Conservation (phyloP, 192 early-diverging fungal genomes). For the Martensiomyces pterosporus region DNA sequence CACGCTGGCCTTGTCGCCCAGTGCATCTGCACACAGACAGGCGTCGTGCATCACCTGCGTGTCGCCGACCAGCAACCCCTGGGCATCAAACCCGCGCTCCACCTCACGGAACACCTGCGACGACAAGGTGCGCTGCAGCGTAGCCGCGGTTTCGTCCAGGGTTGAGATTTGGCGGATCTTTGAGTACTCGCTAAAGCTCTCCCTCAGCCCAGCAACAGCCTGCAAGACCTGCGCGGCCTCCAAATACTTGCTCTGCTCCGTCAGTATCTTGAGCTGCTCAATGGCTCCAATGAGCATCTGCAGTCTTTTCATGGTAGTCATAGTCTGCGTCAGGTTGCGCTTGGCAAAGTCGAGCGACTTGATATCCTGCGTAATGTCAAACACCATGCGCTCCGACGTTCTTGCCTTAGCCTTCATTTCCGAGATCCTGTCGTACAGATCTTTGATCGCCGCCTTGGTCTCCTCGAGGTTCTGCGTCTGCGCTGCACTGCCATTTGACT, state of each 20-base stretch:
- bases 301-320: slow-evolving; percentile 75
- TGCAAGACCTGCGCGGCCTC: slow-evolving; percentile 77
- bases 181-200: slow-evolving; percentile 70
- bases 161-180: slow-evolving; percentile 72
- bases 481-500: slow-evolving; percentile 56
- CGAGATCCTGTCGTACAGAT: slow-evolving; percentile 72
- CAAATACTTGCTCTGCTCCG: slow-evolving; percentile 65
- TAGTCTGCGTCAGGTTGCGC: slow-evolving; percentile 77
- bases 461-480: slow-evolving; percentile 63
- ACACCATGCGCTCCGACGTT: slow-evolving; percentile 81
- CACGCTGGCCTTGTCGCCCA: slow-evolving; percentile 57
- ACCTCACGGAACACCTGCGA: slow-evolving; percentile 69
- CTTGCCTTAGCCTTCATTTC: slow-evolving; percentile 82
- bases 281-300: slow-evolving; percentile 84
- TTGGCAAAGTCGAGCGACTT: slow-evolving; percentile 92
- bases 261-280: slow-evolving; percentile 65
- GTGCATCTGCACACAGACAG: slow-evolving; percentile 70
- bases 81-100: slow-evolving; percentile 64
- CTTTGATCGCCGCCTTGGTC: slow-evolving; percentile 65
- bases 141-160: slow-evolving; percentile 58
- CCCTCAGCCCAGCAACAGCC: slow-evolving; percentile 73
- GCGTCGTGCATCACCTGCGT: slow-evolving; percentile 61
- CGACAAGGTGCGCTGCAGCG: slow-evolving; percentile 61
- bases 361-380: slow-evolving; percentile 95
- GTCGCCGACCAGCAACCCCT: slow-evolving; percentile 56